Percentiles rank a stretch among this genome's conserved stretches.
phyloP scores from a whole-genome alignment of 116 monocot genomes.

The Zostera marina region DNA sequence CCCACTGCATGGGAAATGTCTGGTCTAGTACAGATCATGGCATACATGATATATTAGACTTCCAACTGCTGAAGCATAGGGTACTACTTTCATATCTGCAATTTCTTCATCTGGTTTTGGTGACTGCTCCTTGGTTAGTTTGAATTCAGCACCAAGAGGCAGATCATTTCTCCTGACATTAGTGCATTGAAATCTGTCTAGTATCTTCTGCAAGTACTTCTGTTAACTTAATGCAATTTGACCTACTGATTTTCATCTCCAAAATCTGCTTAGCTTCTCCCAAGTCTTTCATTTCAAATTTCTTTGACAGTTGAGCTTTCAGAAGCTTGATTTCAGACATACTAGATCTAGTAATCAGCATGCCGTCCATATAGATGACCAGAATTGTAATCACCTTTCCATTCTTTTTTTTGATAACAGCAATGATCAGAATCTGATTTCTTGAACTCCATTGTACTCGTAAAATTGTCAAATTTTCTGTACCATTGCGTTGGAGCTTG shows the following conservation, averaged over 20 bases:
- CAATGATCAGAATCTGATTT: not conserved
- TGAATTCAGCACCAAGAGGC: no score
- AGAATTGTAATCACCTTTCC: not conserved
- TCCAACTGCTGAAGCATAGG: not conserved
- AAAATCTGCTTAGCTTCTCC: not conserved
- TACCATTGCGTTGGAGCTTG: no score
- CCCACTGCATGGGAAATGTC: slow-evolving; percentile 4
- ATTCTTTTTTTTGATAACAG: not conserved
- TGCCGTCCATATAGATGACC: slow-evolving; percentile 4
- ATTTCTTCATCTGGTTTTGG: no score
- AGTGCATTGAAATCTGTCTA: no score
- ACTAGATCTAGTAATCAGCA: not conserved
- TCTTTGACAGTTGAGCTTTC: not conserved
- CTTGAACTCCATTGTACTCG: no score
- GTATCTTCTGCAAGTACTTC: not conserved
- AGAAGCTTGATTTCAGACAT: not conserved
- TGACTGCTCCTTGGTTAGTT: no score
- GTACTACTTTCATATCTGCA: not conserved
- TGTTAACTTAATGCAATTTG: not conserved
- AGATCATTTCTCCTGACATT: no score
- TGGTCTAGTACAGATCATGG: slow-evolving; percentile 6
- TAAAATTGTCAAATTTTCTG: no score
- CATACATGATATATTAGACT: slow-evolving; percentile 11
- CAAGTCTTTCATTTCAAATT: not conserved
- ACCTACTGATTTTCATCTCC: slow-evolving; percentile 2